These are phyloP conservation scores for Coelastrella sp. DNA, from an alignment of 139 green algal species.

Conservation along the genomic window DNA sequence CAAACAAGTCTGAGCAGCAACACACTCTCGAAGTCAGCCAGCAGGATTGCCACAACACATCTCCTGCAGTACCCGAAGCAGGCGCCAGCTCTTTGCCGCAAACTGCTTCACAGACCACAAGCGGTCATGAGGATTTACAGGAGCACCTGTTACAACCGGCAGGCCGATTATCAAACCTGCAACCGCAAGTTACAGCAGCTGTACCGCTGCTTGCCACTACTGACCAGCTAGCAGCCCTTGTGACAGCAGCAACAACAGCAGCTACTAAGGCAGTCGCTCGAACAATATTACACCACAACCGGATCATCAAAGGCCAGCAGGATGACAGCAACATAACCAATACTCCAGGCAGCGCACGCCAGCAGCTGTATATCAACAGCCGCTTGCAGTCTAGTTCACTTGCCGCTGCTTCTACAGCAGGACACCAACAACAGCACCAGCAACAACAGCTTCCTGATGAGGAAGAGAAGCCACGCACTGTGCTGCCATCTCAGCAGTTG, in stretches of 20 bases:
- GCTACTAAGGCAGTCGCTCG: constrained; percentile 25
- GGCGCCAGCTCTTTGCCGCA: too few species aligned
- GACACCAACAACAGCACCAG: neutral
- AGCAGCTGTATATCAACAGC: neutral
- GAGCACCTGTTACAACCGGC: too few species aligned
- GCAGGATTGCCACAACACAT: neutral
- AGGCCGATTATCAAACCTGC: neutral
- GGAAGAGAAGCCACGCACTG: neutral
- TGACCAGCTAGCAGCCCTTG: constrained; percentile 19
- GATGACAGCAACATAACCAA: neutral
- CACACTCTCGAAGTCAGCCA: neutral
- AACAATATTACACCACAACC: constrained; percentile 8
- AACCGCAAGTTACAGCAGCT: neutral
- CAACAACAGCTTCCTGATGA: neutral
- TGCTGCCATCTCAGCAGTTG: constrained; percentile 23
- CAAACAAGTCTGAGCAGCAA: neutral
- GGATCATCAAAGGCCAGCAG: neutral
- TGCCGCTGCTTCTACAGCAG: neutral
- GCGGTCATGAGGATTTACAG: too few species aligned
- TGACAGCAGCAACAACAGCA: constrained; percentile 37
- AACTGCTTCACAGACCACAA: too few species aligned
- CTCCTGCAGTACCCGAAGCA: neutral
- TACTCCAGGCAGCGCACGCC: neutral
- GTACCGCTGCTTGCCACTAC: neutral
- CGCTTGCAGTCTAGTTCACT: neutral